A percentile compares a stretch with the other conserved stretches of the same genome.
These are phyloP conservation scores for Cercospora nicotianae DNA, from an alignment of 2,329 filamentous ascomycete genomes.

Conservation along the genomic window DNA sequence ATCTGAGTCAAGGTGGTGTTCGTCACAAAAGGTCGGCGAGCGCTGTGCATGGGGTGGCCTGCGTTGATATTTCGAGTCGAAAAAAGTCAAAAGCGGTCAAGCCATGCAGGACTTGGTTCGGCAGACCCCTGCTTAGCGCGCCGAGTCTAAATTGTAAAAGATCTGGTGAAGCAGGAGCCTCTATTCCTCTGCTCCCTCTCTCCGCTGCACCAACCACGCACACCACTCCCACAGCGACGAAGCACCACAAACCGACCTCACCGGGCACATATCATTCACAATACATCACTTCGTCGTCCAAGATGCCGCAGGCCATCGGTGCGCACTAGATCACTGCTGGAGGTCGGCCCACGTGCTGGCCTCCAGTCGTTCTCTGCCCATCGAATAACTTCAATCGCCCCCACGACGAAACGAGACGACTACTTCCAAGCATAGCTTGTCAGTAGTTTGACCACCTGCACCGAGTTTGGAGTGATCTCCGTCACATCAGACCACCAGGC, in stretches of 20 bases:
- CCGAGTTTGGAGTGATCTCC: not conserved
- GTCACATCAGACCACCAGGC: conserved; percentile 15
- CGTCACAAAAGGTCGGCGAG: not conserved
- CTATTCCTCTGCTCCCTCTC: conserved; percentile 11
- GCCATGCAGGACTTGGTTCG: not conserved
- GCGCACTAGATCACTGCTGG: conserved; percentile 41
- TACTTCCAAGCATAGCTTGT: conserved; percentile 29
- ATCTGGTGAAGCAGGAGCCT: conserved; percentile 2
- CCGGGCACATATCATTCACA: conserved; percentile 20
- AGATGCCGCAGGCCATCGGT: conserved; percentile 39
- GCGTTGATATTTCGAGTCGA: not conserved
- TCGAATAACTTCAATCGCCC: conserved; percentile 29
- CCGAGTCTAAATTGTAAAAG: conserved; percentile 7
- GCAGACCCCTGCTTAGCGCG: conserved; percentile 10
- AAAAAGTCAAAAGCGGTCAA: conserved; percentile 7
- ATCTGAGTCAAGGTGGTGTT: conserved; percentile 9
- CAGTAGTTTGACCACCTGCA: conserved; percentile 21
- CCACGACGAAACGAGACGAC: conserved; percentile 30
- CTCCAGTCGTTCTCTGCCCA: conserved; percentile 38
- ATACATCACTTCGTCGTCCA: conserved; percentile 38
- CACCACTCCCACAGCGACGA: conserved; percentile 25
- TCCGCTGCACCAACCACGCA: conserved; percentile 6
- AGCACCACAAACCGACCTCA: conserved; percentile 20
- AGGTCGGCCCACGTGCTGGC: conserved; percentile 31
- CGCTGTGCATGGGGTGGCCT: not conserved